A percentile compares a stretch with the other conserved stretches of the same genome.
Conservation (phyloP, 2,329 filamentous ascomycete species). For the Apiospora pterosperma region DNA sequence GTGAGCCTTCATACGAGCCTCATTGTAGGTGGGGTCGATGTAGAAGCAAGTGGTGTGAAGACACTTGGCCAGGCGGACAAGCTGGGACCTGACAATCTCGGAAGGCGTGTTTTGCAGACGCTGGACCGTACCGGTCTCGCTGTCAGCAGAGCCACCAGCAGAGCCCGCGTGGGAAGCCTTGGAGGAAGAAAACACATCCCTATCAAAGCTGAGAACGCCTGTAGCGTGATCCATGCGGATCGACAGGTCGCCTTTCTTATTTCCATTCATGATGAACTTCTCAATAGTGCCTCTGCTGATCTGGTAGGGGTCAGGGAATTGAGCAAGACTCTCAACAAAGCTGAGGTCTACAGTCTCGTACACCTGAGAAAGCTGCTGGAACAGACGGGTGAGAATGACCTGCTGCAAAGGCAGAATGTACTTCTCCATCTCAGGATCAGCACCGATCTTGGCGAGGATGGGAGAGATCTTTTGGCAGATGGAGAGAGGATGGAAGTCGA, state of each 20-base stretch:
- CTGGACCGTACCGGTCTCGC: constrained; percentile 80
- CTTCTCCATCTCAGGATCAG: constrained; percentile 93
- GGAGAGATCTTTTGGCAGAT: constrained; percentile 99
- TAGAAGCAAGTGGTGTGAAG: constrained; percentile 94
- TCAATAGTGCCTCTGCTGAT: constrained; percentile 88
- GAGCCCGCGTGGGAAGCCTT: constrained; percentile 88
- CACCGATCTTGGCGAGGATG: constrained; percentile 88
- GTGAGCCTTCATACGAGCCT: constrained; percentile 74
- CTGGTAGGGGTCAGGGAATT: constrained; percentile 96
- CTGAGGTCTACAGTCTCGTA: constrained; percentile 96
- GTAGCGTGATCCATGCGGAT: constrained; percentile 96
- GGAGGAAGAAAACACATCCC: constrained; percentile 94
- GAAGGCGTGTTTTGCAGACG: constrained; percentile 96
- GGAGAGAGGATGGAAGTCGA: constrained; percentile 97
- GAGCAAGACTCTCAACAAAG: constrained; percentile 89
- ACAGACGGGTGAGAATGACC: constrained; percentile 95
- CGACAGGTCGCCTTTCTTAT: constrained; percentile 98
- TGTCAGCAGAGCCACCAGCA: constrained; percentile 81
- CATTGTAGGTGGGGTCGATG: constrained; percentile 85
- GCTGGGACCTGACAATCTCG: constrained; percentile 93
- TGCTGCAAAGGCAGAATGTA: constrained; percentile 95
- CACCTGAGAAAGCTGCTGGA: constrained; percentile 98
- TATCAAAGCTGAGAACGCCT: constrained; percentile 94
- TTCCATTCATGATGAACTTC: constrained; percentile 99
- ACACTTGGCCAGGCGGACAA: constrained; percentile 85